Evolutionary conservation across 2,329 filamentous ascomycete genomes (phyloP).

Genomic region (Colletotrichum lini): DNA sequence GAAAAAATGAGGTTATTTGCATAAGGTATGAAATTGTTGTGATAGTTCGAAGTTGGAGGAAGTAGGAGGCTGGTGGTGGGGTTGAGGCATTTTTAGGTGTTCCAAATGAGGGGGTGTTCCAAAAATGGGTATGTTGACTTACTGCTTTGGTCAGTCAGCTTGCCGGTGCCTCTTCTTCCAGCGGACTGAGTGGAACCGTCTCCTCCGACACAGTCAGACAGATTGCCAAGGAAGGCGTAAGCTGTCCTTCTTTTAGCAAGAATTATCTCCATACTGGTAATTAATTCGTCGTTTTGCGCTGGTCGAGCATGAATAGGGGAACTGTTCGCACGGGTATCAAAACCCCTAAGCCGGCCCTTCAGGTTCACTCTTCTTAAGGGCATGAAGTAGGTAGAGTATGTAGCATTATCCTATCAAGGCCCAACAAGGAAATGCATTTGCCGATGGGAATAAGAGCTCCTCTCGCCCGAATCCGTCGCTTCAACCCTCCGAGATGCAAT

Average conservation of each 20-base stretch:
- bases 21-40: no score
- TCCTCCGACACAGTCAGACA: no score
- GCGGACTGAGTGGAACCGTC: no score
- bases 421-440: not conserved
- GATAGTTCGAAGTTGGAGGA: no score
- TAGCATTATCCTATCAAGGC: not conserved
- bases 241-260: not conserved
- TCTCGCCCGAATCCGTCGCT: not conserved
- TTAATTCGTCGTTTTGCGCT: not conserved
- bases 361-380: not conserved
- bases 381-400: not conserved
- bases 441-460: not conserved
- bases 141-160: conserved; percentile 21
- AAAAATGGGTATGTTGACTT: no score
- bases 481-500: not conserved
- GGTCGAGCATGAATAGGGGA: not conserved
- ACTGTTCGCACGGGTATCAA: not conserved
- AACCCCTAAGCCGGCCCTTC: not conserved
- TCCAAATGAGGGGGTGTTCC: no score
- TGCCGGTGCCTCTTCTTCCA: not conserved
- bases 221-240: no score
- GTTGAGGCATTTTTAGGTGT: no score
- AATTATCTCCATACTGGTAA: not conserved
- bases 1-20: no score
- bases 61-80: no score